Percentiles rank a stretch among this genome's conserved stretches.
phyloP scores from a whole-genome alignment of 2,329 filamentous ascomycete genomes.

The Coniella vitis region DNA sequence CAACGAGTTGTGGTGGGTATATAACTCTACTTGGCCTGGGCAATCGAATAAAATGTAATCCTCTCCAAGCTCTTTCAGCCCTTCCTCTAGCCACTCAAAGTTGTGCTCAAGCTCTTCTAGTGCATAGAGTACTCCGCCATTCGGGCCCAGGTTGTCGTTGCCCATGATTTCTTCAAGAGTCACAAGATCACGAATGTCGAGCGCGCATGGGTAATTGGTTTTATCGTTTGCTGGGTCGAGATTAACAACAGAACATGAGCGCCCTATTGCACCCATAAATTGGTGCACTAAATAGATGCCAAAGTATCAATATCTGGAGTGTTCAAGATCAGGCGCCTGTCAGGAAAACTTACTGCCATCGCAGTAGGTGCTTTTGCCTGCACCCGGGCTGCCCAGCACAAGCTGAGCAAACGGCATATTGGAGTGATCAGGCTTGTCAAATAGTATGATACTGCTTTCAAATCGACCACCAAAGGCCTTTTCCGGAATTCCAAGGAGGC shows the following conservation, averaged over 20 bases:
- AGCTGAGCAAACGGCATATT: constrained; percentile 65
- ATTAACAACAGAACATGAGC: constrained; percentile 92
- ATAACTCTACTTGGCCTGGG: constrained; percentile 92
- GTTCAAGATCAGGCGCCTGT: background rate
- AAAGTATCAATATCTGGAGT: background rate
- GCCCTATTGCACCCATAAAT: constrained; percentile 91
- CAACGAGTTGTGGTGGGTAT: constrained; percentile 88
- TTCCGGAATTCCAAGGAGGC: background rate
- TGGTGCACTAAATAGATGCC: constrained; percentile 65
- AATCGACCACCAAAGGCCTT: background rate
- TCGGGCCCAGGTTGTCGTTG: constrained; percentile 82
- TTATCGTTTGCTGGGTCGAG: constrained; percentile 95
- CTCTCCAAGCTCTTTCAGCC: constrained; percentile 71
- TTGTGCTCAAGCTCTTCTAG: constrained; percentile 94
- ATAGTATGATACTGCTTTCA: no score
- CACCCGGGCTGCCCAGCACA: constrained; percentile 86
- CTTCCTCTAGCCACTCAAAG: constrained; percentile 82
- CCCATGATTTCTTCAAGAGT: constrained; percentile 94
- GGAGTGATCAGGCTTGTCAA: background rate
- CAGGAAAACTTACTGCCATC: constrained; percentile 64
- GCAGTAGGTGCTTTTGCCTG: constrained; percentile 96
- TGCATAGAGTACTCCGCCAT: constrained; percentile 87
- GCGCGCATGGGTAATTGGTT: constrained; percentile 78
- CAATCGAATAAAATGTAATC: constrained; percentile 96
- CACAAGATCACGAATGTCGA: constrained; percentile 84